Conservation (phyloP, 2,329 filamentous ascomycete genomes). For the Aspergillus fructus region DNA sequence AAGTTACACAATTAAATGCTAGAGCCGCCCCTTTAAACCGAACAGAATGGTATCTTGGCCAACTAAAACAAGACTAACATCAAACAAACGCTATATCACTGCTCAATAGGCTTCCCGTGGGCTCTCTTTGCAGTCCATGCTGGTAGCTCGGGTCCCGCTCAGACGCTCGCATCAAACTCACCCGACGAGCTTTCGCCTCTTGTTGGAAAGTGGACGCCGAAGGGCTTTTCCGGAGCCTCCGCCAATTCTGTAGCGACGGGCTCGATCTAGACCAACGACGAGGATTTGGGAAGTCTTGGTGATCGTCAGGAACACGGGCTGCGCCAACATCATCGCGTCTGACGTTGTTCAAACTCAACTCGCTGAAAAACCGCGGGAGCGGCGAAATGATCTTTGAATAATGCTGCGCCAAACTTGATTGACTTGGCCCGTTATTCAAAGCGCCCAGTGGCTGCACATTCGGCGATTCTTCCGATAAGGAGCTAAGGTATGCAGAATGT, state of each 20-base stretch:
- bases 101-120: constrained; percentile 26
- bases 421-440: constrained; percentile 29
- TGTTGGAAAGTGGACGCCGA: constrained; percentile 17
- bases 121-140: constrained; percentile 18
- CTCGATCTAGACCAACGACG: constrained; percentile 24
- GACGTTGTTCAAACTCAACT: constrained; percentile 30
- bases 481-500: constrained; percentile 30
- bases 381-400: constrained; percentile 38
- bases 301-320: constrained; percentile 18
- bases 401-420: constrained; percentile 37
- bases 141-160: constrained; percentile 20
- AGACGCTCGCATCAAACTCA: constrained; percentile 22
- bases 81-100: constrained; percentile 33
- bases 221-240: constrained; percentile 16
- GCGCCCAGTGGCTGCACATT: constrained; percentile 20
- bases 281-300: constrained; percentile 14
- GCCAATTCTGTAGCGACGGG: constrained; percentile 14
- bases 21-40: background rate
- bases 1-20: background rate
- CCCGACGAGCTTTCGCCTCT: constrained; percentile 18
- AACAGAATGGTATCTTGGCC: constrained; percentile 4
- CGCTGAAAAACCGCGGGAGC: constrained; percentile 38
- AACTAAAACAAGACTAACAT: background rate
- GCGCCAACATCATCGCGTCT: constrained; percentile 24
- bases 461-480: constrained; percentile 28